Conservation (phyloP, 1,284 basidiomycete species). For the Pisolithus thermaeus region DNA sequence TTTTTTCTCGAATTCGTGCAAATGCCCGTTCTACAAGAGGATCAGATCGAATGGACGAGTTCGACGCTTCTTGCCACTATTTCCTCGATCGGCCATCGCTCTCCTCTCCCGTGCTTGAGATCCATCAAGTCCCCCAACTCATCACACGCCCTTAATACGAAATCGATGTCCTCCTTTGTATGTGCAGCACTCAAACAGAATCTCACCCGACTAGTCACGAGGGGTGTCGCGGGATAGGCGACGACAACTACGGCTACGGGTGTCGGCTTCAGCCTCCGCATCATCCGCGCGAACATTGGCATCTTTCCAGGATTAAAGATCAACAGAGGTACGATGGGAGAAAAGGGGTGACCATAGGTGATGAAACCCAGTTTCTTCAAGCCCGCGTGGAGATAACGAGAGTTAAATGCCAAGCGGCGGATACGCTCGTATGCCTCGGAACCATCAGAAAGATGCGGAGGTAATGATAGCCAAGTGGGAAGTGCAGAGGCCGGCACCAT, state of each 20-base stretch:
- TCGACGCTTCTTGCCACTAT: slow-evolving; percentile 75
- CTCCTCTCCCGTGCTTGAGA: slow-evolving; percentile 72
- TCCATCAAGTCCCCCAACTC: slow-evolving; percentile 88
- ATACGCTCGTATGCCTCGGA: slow-evolving; percentile 80
- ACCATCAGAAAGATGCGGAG: slow-evolving; percentile 67
- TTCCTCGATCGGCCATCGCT: slow-evolving; percentile 81
- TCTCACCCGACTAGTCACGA: slow-evolving; percentile 85
- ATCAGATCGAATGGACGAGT: slow-evolving; percentile 46
- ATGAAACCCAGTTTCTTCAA: slow-evolving; percentile 95
- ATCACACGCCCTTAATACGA: slow-evolving; percentile 82
- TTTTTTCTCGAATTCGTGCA: too few relatives aligned
- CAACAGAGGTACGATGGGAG: slow-evolving; percentile 90
- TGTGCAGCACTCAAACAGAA: slow-evolving; percentile 95
- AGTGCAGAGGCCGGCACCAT: slow-evolving; percentile 57
- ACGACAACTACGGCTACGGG: slow-evolving; percentile 91
- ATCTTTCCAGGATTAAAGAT: slow-evolving; percentile 95
- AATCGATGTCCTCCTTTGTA: slow-evolving; percentile 96
- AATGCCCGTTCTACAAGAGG: too few relatives aligned
- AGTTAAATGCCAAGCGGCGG: slow-evolving; percentile 90
- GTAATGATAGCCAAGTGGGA: slow-evolving; percentile 70
- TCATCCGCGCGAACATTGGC: slow-evolving; percentile 85
- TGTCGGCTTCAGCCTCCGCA: slow-evolving; percentile 73
- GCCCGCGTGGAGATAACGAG: slow-evolving; percentile 85
- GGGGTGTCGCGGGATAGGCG: slow-evolving; percentile 88
- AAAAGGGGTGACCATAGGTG: slow-evolving; percentile 88